Evolutionary conservation across 495 filamentous ascomycete species (phyloP), one percentile per base, ranked within the genome.

Genomic region (Opeltia flavorubescens): DNA sequence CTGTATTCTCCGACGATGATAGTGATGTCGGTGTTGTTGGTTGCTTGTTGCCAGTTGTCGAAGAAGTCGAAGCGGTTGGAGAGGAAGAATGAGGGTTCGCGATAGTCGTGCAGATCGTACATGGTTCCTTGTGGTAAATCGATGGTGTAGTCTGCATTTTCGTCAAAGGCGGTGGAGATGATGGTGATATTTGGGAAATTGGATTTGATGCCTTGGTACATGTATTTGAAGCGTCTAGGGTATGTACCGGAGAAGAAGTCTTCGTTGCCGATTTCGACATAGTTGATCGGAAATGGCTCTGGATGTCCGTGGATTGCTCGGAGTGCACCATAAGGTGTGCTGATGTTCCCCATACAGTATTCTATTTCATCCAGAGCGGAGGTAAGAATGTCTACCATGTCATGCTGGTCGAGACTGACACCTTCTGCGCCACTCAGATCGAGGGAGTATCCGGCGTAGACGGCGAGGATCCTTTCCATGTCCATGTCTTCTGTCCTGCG

Each of bases 191-290:
- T 62, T 1, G 79, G 79, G 50, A 82, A 80, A 25, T 65, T 66
- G 11, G 59, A 55, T 34, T 69, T 64, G 49, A 84, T 72, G 1
- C 74, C 75, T 28, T 74, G 57, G 45, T 76, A 66, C 51, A 81
- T 78, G 27, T 57, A 57, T 2, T 65, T 64, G 55, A 77, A 80
- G 21, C 78, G 68, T 52, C 80, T 81, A 18, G 65, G 64, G 57
- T 77, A 79, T n/a, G 68, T 62, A 5, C 60, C 56, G n/a, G 64
- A 61, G 15, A 80, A 71, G 56, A 68, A 74, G 45, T 83, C 78
- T 55, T 83, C 77, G 51, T 83, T 82, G 23, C 80, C 80, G 52
- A 83, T 68, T 55, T 81, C 79, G 28, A 81, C 75, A 44, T 71
- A 78, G 43, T 66, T 67, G 44, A 83, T 61, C 18, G 53, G 62